Evolutionary conservation across 495 filamentous ascomycete genomes (phyloP), one percentile per base, ranked within the genome.

Genomic region (Pseudomonodictys pantanalensis): DNA sequence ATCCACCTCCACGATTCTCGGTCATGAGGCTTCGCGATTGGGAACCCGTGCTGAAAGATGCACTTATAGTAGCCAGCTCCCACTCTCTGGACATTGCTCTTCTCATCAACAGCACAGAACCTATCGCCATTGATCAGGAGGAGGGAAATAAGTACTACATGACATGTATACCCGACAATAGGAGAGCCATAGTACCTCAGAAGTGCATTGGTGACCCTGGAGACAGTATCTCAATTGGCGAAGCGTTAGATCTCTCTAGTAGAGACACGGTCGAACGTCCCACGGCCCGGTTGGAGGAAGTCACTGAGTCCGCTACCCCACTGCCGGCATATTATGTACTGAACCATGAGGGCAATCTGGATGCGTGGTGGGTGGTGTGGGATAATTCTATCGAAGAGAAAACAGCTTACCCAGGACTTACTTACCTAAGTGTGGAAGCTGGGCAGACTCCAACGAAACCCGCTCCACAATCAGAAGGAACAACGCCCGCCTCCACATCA

Each of bases 361-460:
- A 79, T 22, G 77, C 85, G 18, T 99, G 95, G 95, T 96, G 91
- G 86, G 74, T 97, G 47, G 77, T 97, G 33, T 96, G 97, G 69
- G 81, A 86, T 32, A 91, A 96, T 25, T 87, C 95, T 1, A 84
- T 99, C 52, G 79, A 86, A 46, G 77, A 85, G 64, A 82, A 84
- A 0, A 81, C 83, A 11, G 80, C 83, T 0, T 97, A 93, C 69
- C 79, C 84, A 18, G 86, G 87, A 2, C 76, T 96, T 45, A 75
- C 76, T 50, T 76, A 78, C 55, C 71, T 71, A 43, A 73, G 75
- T 62, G 72, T 28, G 39, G 39, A 25, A 33, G 28, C n/a, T 2
- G 22, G 9, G 33, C 33, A 22, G 42, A 45, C 12, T 49, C 4
- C 17, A 23, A 25, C 29, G 8, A 18, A 26, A 10, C 11, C 11